Percentiles rank a stretch among this genome's conserved stretches.
phyloP scores from a whole-genome alignment of 805 yeast genomes.

The Suhomyces faveliae region DNA sequence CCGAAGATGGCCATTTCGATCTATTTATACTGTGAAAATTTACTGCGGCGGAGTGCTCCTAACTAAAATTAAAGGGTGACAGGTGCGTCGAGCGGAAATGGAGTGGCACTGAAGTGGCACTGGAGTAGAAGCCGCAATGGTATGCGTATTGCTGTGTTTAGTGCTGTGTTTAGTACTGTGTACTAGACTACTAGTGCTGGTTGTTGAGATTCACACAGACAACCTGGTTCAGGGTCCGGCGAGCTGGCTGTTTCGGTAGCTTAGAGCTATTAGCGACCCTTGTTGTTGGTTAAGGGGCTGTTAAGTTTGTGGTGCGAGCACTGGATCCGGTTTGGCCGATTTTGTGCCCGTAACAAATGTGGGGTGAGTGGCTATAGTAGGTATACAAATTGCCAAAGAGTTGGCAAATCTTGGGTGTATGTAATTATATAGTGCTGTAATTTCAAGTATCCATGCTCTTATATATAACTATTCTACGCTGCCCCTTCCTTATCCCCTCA shows the following conservation, averaged over 20 bases:
- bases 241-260: not conserved
- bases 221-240: not conserved
- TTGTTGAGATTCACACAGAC: not conserved
- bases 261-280: not conserved
- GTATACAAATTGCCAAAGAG: too few species aligned
- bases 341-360: not conserved
- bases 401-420: too few species aligned
- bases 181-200: not conserved
- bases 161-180: not conserved
- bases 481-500: not conserved
- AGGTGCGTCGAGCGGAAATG: too few species aligned
- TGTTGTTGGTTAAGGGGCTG: slow-evolving; percentile 1
- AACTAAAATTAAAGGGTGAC: not conserved
- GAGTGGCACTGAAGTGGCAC: too few species aligned
- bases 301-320: slow-evolving; percentile 2
- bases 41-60: slow-evolving; percentile 1
- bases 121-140: not conserved
- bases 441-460: not conserved
- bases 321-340: not conserved
- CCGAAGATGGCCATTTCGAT: slow-evolving; percentile 7
- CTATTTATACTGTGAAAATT: slow-evolving; percentile 4
- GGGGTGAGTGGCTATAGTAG: not conserved
- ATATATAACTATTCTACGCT: not conserved
- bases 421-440: not conserved
- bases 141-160: not conserved